These are phyloP conservation scores for Corymbia calophylla DNA, from an alignment of 441 rosid species.

Conservation along the genomic window DNA sequence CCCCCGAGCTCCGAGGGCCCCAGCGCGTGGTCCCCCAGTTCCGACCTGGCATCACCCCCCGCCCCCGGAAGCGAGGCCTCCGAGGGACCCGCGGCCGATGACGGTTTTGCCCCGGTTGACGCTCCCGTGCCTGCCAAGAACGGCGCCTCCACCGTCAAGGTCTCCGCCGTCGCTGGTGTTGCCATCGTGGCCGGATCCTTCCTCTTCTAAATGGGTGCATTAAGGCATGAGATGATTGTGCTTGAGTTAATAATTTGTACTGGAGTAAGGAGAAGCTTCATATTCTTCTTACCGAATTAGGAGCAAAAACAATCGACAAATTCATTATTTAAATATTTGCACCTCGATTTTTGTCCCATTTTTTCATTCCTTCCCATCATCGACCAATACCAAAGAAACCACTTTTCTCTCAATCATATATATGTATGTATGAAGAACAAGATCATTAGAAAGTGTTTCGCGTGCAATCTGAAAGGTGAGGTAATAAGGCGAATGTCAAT, in stretches of 20 bases:
- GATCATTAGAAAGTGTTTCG: not conserved
- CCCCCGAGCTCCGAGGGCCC: not conserved
- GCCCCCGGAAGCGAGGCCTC: constrained; percentile 1
- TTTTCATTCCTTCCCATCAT: not conserved
- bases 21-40: not conserved
- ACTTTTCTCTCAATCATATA: not conserved
- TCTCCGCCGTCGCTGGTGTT: not conserved
- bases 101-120: not conserved
- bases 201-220: not conserved
- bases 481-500: not conserved
- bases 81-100: not conserved
- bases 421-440: not conserved
- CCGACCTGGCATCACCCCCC: not conserved
- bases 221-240: not conserved
- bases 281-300: not conserved
- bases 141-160: not conserved
- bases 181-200: not conserved
- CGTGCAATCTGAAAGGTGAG: not conserved
- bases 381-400: not conserved
- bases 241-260: not conserved
- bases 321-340: not conserved
- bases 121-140: not conserved
- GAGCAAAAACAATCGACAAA: not conserved
- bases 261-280: not conserved
- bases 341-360: not conserved